These are phyloP conservation scores for Yarrowia yakushimensis DNA, from an alignment of 805 yeast species.

Conservation along the genomic window DNA sequence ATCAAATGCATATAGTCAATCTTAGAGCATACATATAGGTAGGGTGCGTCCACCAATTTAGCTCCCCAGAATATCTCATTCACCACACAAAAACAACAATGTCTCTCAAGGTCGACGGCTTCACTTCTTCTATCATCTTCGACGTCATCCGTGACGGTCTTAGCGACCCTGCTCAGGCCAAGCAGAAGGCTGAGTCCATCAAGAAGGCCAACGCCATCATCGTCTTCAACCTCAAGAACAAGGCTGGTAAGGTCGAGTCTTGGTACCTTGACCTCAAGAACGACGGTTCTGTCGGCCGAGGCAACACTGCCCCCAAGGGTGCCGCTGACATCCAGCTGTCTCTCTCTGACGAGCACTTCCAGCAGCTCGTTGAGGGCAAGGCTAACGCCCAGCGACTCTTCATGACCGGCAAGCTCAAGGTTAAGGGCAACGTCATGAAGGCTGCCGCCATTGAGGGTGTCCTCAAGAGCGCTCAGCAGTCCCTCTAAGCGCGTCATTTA, in stretches of 20 bases:
- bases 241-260: constrained; percentile 53
- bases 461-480: constrained; percentile 53
- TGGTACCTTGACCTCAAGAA: constrained; percentile 70
- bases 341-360: constrained; percentile 65
- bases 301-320: constrained; percentile 41
- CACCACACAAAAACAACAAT: constrained; percentile 20
- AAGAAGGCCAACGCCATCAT: constrained; percentile 58
- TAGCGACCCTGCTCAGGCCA: constrained; percentile 33
- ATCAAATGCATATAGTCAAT: constrained; percentile 17
- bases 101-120: constrained; percentile 32
- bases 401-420: constrained; percentile 79
- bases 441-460: constrained; percentile 72
- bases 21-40: constrained; percentile 12
- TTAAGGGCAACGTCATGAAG: constrained; percentile 88
- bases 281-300: constrained; percentile 50
- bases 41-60: neutral
- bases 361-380: constrained; percentile 69
- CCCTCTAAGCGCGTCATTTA: constrained; percentile 38
- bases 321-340: constrained; percentile 61
- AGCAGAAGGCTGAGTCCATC: constrained; percentile 36
- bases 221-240: constrained; percentile 63
- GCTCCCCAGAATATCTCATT: constrained; percentile 1
- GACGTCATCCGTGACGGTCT: constrained; percentile 39
- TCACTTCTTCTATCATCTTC: constrained; percentile 42
- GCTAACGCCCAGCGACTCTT: constrained; percentile 81